Evolutionary conservation across 345 rosid species (phyloP), one percentile per base, ranked within the genome.

Genomic region (Eutrema yunnanense): DNA sequence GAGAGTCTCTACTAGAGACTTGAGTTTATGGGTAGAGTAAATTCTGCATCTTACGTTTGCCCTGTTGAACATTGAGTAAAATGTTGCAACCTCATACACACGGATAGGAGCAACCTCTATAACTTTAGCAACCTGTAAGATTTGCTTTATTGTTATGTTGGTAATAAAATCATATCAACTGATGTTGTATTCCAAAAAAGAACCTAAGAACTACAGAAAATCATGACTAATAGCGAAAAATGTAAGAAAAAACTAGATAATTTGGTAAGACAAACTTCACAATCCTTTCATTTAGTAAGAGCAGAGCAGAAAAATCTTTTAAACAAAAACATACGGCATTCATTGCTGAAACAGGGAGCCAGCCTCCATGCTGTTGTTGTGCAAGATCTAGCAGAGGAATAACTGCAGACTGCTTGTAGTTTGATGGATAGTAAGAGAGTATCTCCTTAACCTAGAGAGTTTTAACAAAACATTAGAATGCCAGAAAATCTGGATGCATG

Each of bases 291-390:
- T 1, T 33, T 7, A 29, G 32, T 36, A 16, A 38, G 47, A 2
- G 46, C 30, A 5, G n/a, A 40, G 14, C 27, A 6, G 33, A 43
- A 12, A 42, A 26, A 26, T 6, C 13, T 6, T 6, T 0, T 37
- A 16, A 33, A 26, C 7, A 41, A 49, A 4, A 38, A 70, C 84
- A 58, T 84, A 92, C 99, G 1, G 91, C 96, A 82, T 96, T 89
- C 99, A 96, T 92, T 22, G 99, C 99, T 5, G 99, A 96, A 74
- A 96, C 98, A 61, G 99, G 97, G 38, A 96, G 96, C 99, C 99
- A 92, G 4, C 98, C 98, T 77, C 99, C 98, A 87, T 96, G 97
- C 80, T 96, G 99, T 88, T 92, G 98, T 66, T 96, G 98, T 34
- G 98, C 99, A 79, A 96, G 98, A 84, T 96, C 99, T 60, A 96